A percentile compares a stretch with the other conserved stretches of the same genome.
phyloP scores from a whole-genome alignment of 805 yeast species.

The Yarrowia sp. region DNA sequence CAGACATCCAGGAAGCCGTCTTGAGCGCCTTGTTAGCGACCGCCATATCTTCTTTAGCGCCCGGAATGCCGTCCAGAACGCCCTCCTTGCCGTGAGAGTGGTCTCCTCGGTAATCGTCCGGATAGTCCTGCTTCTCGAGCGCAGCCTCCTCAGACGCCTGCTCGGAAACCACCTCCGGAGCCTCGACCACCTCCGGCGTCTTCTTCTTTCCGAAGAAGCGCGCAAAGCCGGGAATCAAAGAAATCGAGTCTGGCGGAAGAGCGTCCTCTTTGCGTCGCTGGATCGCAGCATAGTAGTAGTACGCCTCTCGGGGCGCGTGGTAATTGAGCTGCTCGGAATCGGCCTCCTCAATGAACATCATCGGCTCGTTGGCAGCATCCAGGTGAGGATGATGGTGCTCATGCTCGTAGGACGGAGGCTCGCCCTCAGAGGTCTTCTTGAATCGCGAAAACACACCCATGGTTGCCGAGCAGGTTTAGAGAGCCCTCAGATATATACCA shows the following conservation, averaged over 20 bases:
- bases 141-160: neutral
- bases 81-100: neutral
- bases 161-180: neutral
- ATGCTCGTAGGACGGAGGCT: neutral
- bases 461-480: no score
- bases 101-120: conserved; percentile 20
- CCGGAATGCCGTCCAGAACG: conserved; percentile 14
- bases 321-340: conserved; percentile 23
- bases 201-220: conserved; percentile 5
- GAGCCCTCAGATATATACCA: neutral
- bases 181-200: neutral
- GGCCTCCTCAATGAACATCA: conserved; percentile 17
- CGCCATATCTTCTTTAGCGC: conserved; percentile 16
- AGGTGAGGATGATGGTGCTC: conserved; percentile 7
- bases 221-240: conserved; percentile 5
- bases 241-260: neutral
- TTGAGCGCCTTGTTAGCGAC: conserved; percentile 32
- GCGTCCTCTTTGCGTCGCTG: neutral
- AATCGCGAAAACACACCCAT: conserved; percentile 3
- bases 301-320: conserved; percentile 14
- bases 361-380: conserved; percentile 13
- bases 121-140: neutral
- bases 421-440: neutral
- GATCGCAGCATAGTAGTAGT: conserved; percentile 22
- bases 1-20: conserved; percentile 35